Conservation (phyloP, 2,329 filamentous ascomycete genomes). For the Tolypocladium album region DNA sequence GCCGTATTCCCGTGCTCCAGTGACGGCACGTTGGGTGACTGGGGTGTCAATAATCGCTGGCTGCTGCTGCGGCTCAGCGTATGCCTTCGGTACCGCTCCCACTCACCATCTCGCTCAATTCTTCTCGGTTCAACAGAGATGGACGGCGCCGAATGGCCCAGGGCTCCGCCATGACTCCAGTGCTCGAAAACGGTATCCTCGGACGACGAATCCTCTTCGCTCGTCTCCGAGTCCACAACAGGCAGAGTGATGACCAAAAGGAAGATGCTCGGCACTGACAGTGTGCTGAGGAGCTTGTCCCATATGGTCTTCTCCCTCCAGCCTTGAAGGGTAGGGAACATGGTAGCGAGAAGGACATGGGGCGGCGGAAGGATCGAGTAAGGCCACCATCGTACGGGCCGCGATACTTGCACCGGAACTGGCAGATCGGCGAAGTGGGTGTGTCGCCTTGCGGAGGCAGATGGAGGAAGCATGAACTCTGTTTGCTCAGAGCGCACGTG, state of each 20-base stretch:
- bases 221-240: slow-evolving; percentile 66
- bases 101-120: slow-evolving; percentile 39
- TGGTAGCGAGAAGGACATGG: slow-evolving; percentile 55
- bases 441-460: slow-evolving; percentile 25
- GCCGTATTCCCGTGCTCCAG: slow-evolving; percentile 11
- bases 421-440: slow-evolving; percentile 36
- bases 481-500: slow-evolving; percentile 29
- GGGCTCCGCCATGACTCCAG: slow-evolving; percentile 9
- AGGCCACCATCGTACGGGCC: slow-evolving; percentile 68
- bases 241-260: slow-evolving; percentile 83
- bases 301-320: slow-evolving; percentile 78
- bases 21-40: slow-evolving; percentile 8
- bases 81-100: slow-evolving; percentile 46
- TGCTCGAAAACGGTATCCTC: slow-evolving; percentile 18
- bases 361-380: slow-evolving; percentile 63
- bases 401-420: slow-evolving; percentile 24
- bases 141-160: slow-evolving; percentile 21
- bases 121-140: slow-evolving; percentile 22
- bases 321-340: slow-evolving; percentile 78
- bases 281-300: slow-evolving; percentile 70
- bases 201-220: slow-evolving; percentile 26
- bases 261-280: slow-evolving; percentile 85
- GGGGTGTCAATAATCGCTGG: slow-evolving; percentile 2
- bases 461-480: slow-evolving; percentile 44
- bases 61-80: slow-evolving; percentile 22